Base-by-base conservation (phyloP, 192 early-diverging fungal genomes). In the Podila epigama region DNA sequence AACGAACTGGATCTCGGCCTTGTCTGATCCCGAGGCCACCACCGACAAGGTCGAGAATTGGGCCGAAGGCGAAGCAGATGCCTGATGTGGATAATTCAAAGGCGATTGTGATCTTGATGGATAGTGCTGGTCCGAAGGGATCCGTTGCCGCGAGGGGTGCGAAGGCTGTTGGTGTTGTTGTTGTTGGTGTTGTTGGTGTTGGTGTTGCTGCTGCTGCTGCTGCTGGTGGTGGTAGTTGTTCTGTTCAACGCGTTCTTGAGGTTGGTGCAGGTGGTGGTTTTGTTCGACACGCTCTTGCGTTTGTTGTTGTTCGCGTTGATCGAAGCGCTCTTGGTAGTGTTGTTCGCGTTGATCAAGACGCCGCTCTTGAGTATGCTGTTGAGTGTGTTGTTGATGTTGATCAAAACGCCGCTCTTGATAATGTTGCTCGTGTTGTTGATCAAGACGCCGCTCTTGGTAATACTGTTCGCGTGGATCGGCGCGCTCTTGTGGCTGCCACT, bases 111-210 rank as follows among this genome's bases (percentile, higher is more conserved):
- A 34, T 22, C 31, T 37, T 18, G 32, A 25, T 13, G 41, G 61
- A 54, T 11, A 25, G 35, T 13, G 35, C 18, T 8, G 34, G 22
- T 40, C 51, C 3, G 10, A 27, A 53, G 51, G 36, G 27, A 12
- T 22, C 12, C 5, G 56, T 16, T 33, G 8, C 33, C 29, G 56
- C 16, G 1, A 28, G 33, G 35, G 56, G 34, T 6, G 57, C 29
- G 66, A 58, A 40, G 55, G 68, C 33, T n/a, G 48, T 13, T 33
- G 55, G 28, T n/a, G 55, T 13, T 18, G 57, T n/a, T 18, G 9
- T 13, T 59, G 58, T 11, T 35, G 39, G 0, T 55, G 28, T 16
- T 55, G 53, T 16, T 55, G 53, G 25, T 55, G 53, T 32, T n/a
- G 53, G n/a, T 55, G 33, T 31, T 15, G 15, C 12, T 55, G 29